These are phyloP conservation scores for Fusarium torreyae DNA, from an alignment of 2,329 filamentous ascomycete genomes.

Conservation along the genomic window DNA sequence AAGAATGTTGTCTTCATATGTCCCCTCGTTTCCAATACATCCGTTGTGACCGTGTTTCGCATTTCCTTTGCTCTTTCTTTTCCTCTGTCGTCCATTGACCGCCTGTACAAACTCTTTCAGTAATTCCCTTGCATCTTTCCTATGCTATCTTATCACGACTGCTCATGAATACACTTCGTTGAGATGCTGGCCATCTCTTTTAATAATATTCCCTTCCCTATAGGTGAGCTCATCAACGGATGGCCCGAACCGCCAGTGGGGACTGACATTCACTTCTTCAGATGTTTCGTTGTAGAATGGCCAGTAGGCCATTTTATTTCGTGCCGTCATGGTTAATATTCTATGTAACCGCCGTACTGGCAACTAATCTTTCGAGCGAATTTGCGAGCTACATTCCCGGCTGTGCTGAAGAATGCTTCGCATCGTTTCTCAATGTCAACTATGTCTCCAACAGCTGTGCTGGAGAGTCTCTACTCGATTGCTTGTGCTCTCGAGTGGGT, in stretches of 20 bases:
- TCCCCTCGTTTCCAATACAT: conserved; percentile 30
- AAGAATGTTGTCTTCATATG: conserved; percentile 38
- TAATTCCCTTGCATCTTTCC: conserved; percentile 23
- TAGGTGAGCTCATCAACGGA: conserved; percentile 44
- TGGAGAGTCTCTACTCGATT: conserved; percentile 67
- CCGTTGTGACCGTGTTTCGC: conserved; percentile 35
- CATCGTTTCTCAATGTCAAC: conserved; percentile 73
- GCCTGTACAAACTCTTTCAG: conserved; percentile 19
- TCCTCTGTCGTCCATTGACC: conserved; percentile 29
- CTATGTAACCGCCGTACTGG: conserved; percentile 47
- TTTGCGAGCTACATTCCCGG: conserved; percentile 65
- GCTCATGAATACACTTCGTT: conserved; percentile 50
- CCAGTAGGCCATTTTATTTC: conserved; percentile 53
- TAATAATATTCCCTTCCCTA: conserved; percentile 45
- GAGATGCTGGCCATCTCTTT: conserved; percentile 57
- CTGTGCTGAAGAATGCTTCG: conserved; percentile 74
- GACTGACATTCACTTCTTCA: conserved; percentile 38
- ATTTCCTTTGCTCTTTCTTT: conserved; percentile 28
- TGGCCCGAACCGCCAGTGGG: background rate
- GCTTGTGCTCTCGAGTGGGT: conserved; percentile 74
- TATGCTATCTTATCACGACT: conserved; percentile 42
- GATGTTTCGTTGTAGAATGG: conserved; percentile 64
- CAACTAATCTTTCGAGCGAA: conserved; percentile 55
- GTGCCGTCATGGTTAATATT: conserved; percentile 54
- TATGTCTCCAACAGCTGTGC: conserved; percentile 67